Conservation (phyloP, 768 basidiomycete species). For the Cyclocybe cylindracea region DNA sequence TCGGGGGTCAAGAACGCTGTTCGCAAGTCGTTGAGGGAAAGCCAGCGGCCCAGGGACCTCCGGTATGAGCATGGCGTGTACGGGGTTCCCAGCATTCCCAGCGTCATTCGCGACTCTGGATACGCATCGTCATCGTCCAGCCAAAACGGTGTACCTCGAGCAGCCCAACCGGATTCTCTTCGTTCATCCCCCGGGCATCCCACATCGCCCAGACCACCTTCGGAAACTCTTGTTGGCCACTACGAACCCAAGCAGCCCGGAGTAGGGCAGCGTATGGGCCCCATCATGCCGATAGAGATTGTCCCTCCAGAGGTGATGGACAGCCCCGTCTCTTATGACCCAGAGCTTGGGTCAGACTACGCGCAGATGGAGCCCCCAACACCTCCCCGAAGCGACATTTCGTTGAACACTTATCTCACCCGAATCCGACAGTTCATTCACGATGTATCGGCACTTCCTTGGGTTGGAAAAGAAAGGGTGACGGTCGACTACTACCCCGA, state of each 20-base stretch:
- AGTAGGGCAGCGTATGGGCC: slow-evolving; percentile 2
- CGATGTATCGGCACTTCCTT: slow-evolving; percentile 41
- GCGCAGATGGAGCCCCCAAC: slow-evolving; percentile 48
- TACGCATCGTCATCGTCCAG: slow-evolving; percentile 10
- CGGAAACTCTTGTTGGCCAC: slow-evolving; percentile 21
- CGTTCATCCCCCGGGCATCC: slow-evolving; percentile 1
- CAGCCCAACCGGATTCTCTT: slow-evolving; percentile 16
- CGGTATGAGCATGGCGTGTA: background rate
- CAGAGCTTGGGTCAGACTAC: slow-evolving; percentile 45
- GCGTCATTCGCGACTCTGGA: slow-evolving; percentile 17
- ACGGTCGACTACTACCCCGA: slow-evolving; percentile 47
- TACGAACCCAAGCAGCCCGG: slow-evolving; percentile 1
- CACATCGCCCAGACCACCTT: background rate
- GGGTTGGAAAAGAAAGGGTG: slow-evolving; percentile 41
- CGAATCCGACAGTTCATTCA: slow-evolving; percentile 36
- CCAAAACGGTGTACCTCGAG: background rate
- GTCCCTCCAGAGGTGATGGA: slow-evolving; percentile 16
- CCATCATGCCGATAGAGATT: slow-evolving; percentile 1
- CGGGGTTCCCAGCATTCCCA: background rate
- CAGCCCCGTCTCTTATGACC: slow-evolving; percentile 42
- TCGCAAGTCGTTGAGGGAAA: slow-evolving; percentile 18
- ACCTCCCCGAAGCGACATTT: slow-evolving; percentile 36
- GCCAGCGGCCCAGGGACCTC: background rate
- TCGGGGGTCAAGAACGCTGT: slow-evolving; percentile 30
- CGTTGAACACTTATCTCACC: slow-evolving; percentile 30